Conservation (phyloP, 257 asterid species). For the Solanum infundibuliforme region DNA sequence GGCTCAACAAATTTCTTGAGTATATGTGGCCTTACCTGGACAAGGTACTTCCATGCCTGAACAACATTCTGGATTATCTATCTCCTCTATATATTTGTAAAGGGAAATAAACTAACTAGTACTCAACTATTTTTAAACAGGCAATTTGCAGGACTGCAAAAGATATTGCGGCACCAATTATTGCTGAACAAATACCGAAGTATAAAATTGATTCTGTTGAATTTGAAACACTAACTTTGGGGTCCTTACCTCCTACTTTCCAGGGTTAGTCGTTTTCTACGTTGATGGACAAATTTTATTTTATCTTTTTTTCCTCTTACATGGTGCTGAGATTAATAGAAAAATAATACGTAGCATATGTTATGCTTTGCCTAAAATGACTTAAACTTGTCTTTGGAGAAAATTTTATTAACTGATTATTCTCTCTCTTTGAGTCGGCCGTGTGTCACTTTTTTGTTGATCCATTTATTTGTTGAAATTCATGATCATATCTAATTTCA, state of each 20-base stretch:
- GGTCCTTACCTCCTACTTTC: slow-evolving; percentile 41
- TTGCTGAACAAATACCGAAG: slow-evolving; percentile 42
- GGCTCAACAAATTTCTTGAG: slow-evolving; percentile 80
- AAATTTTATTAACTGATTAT: background rate
- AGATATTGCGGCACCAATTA: slow-evolving; percentile 31
- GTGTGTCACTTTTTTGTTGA: background rate
- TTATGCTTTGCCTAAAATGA: background rate
- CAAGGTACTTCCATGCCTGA: slow-evolving; percentile 45
- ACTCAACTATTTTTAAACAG: slow-evolving; percentile 6
- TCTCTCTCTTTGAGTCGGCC: background rate
- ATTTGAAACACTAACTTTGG: slow-evolving; percentile 34
- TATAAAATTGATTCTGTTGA: slow-evolving; percentile 37
- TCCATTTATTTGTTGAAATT: background rate
- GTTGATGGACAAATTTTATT: background rate
- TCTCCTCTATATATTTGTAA: background rate
- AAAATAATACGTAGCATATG: background rate
- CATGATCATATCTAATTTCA: background rate
- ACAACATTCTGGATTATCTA: background rate
- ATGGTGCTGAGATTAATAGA: background rate
- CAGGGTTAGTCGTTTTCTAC: slow-evolving; percentile 20
- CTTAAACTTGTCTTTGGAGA: background rate
- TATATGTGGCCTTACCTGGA: slow-evolving; percentile 92
- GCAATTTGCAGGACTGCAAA: slow-evolving; percentile 43
- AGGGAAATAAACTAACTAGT: background rate
- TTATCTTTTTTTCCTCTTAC: background rate